These are phyloP conservation scores for Takakia lepidozioides DNA, from an alignment of 225 moss, liverwort and hornwort species.

Conservation along the genomic window DNA sequence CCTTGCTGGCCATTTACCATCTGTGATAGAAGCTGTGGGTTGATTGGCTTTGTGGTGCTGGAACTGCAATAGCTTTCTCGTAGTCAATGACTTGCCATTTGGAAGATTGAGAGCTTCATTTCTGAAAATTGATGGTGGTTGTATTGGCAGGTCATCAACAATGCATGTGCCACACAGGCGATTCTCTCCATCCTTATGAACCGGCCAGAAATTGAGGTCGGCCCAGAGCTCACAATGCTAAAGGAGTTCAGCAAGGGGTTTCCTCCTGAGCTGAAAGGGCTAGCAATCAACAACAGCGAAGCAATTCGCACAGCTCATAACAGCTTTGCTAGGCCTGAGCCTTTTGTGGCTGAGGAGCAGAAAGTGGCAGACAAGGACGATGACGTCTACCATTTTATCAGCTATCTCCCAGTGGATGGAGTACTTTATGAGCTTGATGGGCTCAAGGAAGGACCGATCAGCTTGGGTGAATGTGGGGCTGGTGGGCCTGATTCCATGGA, in stretches of 20 bases:
- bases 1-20: too few relatives aligned
- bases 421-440: constrained; percentile 92
- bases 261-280: constrained; percentile 77
- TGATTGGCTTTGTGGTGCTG: too few relatives aligned
- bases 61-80: too few relatives aligned
- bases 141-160: constrained; percentile 48
- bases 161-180: constrained; percentile 98
- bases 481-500: constrained; percentile 58
- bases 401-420: constrained; percentile 89
- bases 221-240: constrained; percentile 66
- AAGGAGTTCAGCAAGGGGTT: constrained; percentile 89
- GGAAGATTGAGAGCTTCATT: too few relatives aligned
- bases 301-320: constrained; percentile 95
- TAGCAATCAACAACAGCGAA: constrained; percentile 97
- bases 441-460: constrained; percentile 92
- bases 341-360: constrained; percentile 83
- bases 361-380: constrained; percentile 92
- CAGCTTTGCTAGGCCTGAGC: constrained; percentile 93
- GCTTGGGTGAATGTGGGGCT: constrained; percentile 63
- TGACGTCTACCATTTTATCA: constrained; percentile 94
- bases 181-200: constrained; percentile 96
- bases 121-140: too few relatives aligned
- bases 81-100: too few relatives aligned
- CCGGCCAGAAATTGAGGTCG: constrained; percentile 82
- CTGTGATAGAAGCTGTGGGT: too few relatives aligned